Base-by-base conservation (phyloP, 257 asterid genomes). In the Solanum etuberosum region DNA sequence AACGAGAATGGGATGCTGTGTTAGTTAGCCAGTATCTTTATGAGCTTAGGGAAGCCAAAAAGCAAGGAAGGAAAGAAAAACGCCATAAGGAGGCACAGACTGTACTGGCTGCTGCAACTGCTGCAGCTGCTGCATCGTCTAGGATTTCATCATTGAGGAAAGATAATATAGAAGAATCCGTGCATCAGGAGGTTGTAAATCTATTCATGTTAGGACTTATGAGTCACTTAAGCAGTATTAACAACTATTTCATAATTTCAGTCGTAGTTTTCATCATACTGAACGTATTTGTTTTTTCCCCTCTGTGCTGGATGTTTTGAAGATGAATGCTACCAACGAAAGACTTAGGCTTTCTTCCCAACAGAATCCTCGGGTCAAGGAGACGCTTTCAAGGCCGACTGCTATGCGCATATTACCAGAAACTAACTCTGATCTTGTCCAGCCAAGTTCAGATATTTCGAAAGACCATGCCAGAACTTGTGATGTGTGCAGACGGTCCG, bases 71-170 rank as follows among this genome's bases (percentile, higher is more conserved):
- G 82, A 97, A 94, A 91, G 99, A 97, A 89, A 95, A 98, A 25
- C 94, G 98, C 68, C 99, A 97, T 82, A 93, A 92, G 90, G 99
- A 96, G 90, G 99, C 99, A 84, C 99, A 95, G 92, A 98, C 97
- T 88, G 93, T 96, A 42, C 89, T 97, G 93, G 98, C 98, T 63
- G 99, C 99, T 88, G 99, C 99, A 73, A 93, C 99, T 88, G 99
- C 99, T 77, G 99, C 99, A 35, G 99, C 98, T 83, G 99, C 99
- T 34, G 94, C 98, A 85, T 97, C 99, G 57, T 95, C 99, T 86
- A 90, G 99, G 92, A 87, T 82, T 85, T 93, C 97, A 59, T 93
- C 99, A 68, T 80, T 92, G 88, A 93, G 99, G 93, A 97, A 95
- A 92, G 99, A 97, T 77, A 29, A 91, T 83, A 87, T 91, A 37